These are phyloP conservation scores for Aspergillus bombycis DNA, from an alignment of 2,329 filamentous ascomycete genomes.

Conservation along the genomic window DNA sequence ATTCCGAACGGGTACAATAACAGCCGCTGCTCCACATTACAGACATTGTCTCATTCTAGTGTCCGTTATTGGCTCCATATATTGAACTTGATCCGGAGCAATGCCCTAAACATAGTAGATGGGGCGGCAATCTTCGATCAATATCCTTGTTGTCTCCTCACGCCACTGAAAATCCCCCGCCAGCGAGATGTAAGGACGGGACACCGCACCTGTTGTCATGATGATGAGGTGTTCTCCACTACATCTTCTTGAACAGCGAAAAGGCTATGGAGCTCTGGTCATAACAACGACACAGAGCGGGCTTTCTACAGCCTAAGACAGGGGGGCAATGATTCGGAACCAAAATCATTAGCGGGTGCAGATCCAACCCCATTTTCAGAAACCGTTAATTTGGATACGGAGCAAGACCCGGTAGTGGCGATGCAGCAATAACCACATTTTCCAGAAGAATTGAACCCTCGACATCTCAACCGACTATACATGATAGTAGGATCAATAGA, in stretches of 20 bases:
- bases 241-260: neutral
- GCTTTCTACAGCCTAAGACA: neutral
- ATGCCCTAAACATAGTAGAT: conserved; percentile 1
- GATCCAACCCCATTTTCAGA: neutral
- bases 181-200: neutral
- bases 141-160: neutral
- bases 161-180: neutral
- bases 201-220: neutral
- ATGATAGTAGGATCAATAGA: neutral
- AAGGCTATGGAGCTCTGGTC: neutral
- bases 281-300: neutral
- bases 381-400: neutral
- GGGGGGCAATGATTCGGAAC: neutral
- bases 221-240: neutral
- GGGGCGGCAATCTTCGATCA: neutral
- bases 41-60: conserved; percentile 12
- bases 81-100: neutral
- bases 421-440: neutral
- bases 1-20: neutral
- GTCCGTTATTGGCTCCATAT: neutral
- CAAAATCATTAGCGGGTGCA: neutral
- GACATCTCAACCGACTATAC: neutral
- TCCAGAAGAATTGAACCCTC: neutral
- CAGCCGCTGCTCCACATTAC: conserved; percentile 1
- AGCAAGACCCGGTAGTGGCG: neutral